These are phyloP conservation scores for Chytriomyces sp. DNA, from an alignment of 192 early-diverging fungal genomes.

Conservation along the genomic window DNA sequence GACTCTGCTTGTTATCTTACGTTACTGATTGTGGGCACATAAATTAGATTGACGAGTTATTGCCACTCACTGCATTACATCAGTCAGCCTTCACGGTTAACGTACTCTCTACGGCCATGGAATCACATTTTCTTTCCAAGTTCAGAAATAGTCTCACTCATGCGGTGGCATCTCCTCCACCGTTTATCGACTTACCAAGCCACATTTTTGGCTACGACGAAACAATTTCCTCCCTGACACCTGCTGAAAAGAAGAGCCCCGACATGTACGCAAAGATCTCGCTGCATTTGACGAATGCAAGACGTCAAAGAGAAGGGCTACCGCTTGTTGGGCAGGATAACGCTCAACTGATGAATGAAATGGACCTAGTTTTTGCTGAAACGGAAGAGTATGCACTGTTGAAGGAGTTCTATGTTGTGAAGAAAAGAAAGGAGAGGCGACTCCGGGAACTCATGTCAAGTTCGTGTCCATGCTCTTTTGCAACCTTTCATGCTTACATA, in stretches of 20 bases:
- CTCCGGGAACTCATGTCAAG: slow-evolving; percentile 20
- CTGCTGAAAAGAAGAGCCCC: background rate
- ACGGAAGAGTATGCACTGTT: slow-evolving; percentile 23
- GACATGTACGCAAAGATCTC: slow-evolving; percentile 19
- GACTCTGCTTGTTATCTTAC: background rate
- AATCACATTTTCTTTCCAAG: slow-evolving; percentile 22
- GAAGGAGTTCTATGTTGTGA: slow-evolving; percentile 30
- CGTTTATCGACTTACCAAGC: slow-evolving; percentile 18
- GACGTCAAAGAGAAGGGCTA: background rate
- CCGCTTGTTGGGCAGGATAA: background rate
- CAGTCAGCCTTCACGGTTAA: slow-evolving; percentile 19
- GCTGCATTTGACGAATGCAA: background rate
- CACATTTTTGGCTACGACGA: slow-evolving; percentile 19
- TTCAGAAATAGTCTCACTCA: slow-evolving; percentile 6
- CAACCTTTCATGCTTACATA: background rate
- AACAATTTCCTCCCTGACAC: background rate
- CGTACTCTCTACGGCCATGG: slow-evolving; percentile 17
- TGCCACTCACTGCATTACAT: slow-evolving; percentile 1
- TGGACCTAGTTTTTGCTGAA: slow-evolving; percentile 19
- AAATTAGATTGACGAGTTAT: slow-evolving; percentile 8
- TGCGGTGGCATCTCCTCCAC: background rate
- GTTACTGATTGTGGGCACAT: background rate
- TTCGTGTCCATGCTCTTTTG: background rate
- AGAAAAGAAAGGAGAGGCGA: slow-evolving; percentile 18
- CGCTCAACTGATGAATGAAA: background rate